Conservation (phyloP, 2,329 filamentous ascomycete species). For the Setomelanomma holmii region DNA sequence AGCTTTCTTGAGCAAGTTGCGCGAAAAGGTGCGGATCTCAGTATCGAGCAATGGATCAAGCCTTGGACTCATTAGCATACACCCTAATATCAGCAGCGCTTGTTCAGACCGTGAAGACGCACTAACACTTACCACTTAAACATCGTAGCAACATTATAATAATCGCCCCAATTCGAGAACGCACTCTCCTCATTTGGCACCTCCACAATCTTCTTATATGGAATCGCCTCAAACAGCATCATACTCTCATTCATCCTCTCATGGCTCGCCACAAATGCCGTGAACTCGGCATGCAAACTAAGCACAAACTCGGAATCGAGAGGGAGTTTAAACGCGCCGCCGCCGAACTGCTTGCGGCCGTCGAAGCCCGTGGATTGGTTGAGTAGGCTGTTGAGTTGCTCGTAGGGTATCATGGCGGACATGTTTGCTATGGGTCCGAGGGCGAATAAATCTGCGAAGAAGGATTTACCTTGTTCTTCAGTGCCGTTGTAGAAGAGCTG, state of each 20-base stretch:
- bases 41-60: constrained; percentile 34
- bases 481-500: constrained; percentile 47
- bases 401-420: constrained; percentile 39
- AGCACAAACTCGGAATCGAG: constrained; percentile 32
- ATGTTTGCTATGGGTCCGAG: constrained; percentile 34
- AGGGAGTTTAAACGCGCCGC: constrained; percentile 45
- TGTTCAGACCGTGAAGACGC: not conserved
- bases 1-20: constrained; percentile 33
- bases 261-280: constrained; percentile 31
- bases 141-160: constrained; percentile 42
- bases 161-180: constrained; percentile 41
- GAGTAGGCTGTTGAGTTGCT: constrained; percentile 41
- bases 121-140: constrained; percentile 38
- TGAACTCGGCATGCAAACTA: constrained; percentile 33
- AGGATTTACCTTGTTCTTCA: constrained; percentile 32
- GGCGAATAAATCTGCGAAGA: constrained; percentile 37
- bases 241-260: constrained; percentile 35
- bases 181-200: constrained; percentile 31
- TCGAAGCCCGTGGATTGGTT: constrained; percentile 41
- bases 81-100: too few species aligned
- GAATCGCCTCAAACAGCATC: constrained; percentile 39
- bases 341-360: constrained; percentile 48
- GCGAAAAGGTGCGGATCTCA: constrained; percentile 34
- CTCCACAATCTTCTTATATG: constrained; percentile 33
- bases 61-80: constrained; percentile 16